Evolutionary conservation across 441 rosid species (phyloP).

Genomic region (Daphne laureola): DNA sequence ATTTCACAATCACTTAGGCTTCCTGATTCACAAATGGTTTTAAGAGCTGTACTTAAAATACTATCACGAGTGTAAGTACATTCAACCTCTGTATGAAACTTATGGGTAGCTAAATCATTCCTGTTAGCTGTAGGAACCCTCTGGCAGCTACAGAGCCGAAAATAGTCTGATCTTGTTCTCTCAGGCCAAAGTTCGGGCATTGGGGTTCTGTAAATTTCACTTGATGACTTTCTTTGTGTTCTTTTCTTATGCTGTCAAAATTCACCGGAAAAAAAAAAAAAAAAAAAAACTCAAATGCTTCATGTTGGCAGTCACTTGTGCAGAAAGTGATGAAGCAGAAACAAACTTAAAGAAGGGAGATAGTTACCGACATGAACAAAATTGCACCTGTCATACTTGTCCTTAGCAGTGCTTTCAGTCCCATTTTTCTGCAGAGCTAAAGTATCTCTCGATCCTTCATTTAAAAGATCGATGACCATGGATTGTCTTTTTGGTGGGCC

Average conservation of each 20-base stretch:
- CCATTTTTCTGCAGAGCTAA: conserved; percentile 21
- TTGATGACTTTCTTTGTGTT: conserved; percentile 21
- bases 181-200: conserved; percentile 18
- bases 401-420: conserved; percentile 15
- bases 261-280: conserved; percentile 3
- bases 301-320: neutral
- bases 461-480: conserved; percentile 15
- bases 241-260: conserved; percentile 23
- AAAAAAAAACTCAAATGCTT: conserved; percentile 8
- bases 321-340: neutral
- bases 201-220: conserved; percentile 15
- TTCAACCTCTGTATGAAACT: conserved; percentile 13
- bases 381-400: conserved; percentile 23
- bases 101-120: conserved; percentile 13
- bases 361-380: conserved; percentile 31
- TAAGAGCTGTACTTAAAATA: conserved; percentile 31
- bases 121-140: conserved; percentile 23
- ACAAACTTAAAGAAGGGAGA: conserved; percentile 4
- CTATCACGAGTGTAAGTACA: conserved; percentile 13
- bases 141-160: conserved; percentile 34
- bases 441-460: conserved; percentile 20
- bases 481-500: conserved; percentile 19
- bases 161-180: conserved; percentile 21
- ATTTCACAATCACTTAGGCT: conserved; percentile 35
- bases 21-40: conserved; percentile 32